Base-by-base conservation (phyloP, 805 yeast genomes). In the Brettanomyces anomalus region DNA sequence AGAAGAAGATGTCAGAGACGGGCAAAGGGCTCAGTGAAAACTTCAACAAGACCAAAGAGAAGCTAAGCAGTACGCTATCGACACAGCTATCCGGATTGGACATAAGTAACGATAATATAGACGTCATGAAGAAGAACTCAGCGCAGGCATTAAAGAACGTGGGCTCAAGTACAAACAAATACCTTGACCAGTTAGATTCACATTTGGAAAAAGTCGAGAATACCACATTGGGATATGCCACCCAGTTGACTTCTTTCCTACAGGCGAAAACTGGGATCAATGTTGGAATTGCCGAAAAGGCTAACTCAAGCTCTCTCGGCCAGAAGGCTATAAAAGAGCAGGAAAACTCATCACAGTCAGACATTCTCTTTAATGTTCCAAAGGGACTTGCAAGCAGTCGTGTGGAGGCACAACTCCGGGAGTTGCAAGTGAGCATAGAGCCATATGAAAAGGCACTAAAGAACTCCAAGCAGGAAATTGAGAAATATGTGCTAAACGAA, bases 131-230 rank as follows among this genome's bases (percentile, higher is more conserved):
- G 43, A 10, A n/a, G 35, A 57, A 50, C 8, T 46, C 53, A n/a
- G 51, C 51, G 17, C 54, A 49, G 34, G 35, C 55, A 39, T 50
- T 64, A 28, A 46, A 52, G 32, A 49, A 53, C 34, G 43, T 62
- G 31, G 60, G 57, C 32, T 58, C 57, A 37, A 61, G 67, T 48
- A 79, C 88, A 6, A 86, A 83, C 50, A 71, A 70, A 37, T 76
- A 74, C 41, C 66, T 88, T 40, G 89, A 85, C 48, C 73, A 76
- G 6, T 68, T 89, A 46, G 97, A 88, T 58, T 64, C 74, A 49
- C 81, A 79, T 50, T 67, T 89, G 37, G 95, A 85, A 51, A 68
- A 68, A 42, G 79, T 86, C 6, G 96, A 89, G 57, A 74, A 72
- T 41, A 62, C 71, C 28, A 89, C 95, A 0, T 74, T 81, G 1